Base-by-base conservation (phyloP, 805 yeast species). In the Komagataella pseudopastoris region DNA sequence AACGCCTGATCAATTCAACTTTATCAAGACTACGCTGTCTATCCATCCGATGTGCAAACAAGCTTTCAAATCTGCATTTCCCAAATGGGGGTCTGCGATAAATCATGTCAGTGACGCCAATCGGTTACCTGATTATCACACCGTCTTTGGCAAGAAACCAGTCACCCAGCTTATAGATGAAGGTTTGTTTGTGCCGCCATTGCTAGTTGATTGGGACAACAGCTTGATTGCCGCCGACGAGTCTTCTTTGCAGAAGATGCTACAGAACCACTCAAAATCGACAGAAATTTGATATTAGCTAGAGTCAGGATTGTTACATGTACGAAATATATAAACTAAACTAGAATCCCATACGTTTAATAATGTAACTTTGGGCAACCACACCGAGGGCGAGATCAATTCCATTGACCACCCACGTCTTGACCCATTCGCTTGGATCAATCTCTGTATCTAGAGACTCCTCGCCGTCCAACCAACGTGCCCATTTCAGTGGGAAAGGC, bases 401-500 rank as follows among this genome's bases (percentile, higher is more conserved):
- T 0, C 96, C 95, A 56, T 81, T 83, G 59, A 80, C 83, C 44
- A 85, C 72, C 95, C 95, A 86, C 51, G 78, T 85, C 46, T 74
- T 71, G 12, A 86, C 85, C 95, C 93, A 86, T 53, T 83, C 88
- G 46, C 83, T 71, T n/a, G 91, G 90, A 59, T 85, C 89, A 12
- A 82, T 74, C 7, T 72, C 62, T 3, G 44, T 24, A 30, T 58
- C 56, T 46, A 55, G 54, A 3, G 59, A 56, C 39, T 61, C 59
- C 54, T 64, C 63, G 12, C 81, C 77, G 54, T 78, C 82, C n/a
- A 91, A 73, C 99, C 99, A 93, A n/a, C 78, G 71, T 7, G 89
- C 83, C 99, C 99, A 93, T 62, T 79, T 82, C 48, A 78, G 63
- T 8, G 99, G 98, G 71, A 88, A 85, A 6, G 96, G 81, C 66